Evolutionary conservation across 2,329 filamentous ascomycete genomes (phyloP).

Genomic region (Aspergillus texensis): DNA sequence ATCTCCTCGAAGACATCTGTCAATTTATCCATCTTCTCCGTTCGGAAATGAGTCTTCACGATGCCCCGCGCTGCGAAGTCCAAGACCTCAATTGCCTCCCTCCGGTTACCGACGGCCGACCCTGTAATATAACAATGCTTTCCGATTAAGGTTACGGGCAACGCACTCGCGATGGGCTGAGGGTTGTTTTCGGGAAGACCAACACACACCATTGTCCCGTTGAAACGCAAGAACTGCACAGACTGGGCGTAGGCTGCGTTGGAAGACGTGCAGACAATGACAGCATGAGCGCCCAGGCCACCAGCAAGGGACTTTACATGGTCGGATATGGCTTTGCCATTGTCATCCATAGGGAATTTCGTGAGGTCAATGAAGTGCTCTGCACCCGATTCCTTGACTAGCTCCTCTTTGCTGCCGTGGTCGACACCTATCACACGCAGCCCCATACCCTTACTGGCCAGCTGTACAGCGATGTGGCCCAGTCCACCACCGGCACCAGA

Average conservation of each 20-base stretch:
- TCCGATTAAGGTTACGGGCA: constrained; percentile 45
- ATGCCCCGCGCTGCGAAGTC: constrained; percentile 53
- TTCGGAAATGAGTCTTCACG: constrained; percentile 48
- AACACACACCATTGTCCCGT: constrained; percentile 56
- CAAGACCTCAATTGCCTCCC: constrained; percentile 53
- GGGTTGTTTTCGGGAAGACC: constrained; percentile 53
- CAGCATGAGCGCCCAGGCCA: constrained; percentile 63
- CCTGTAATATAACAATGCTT: constrained; percentile 53
- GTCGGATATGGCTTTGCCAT: constrained; percentile 52
- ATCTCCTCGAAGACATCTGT: constrained; percentile 51
- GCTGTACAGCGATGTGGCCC: constrained; percentile 66
- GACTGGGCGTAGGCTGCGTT: constrained; percentile 56
- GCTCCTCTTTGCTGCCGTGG: constrained; percentile 60
- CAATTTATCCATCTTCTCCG: constrained; percentile 53
- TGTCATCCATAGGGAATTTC: constrained; percentile 49
- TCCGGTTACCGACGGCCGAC: constrained; percentile 54
- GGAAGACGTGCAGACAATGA: constrained; percentile 58
- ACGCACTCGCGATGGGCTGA: constrained; percentile 49
- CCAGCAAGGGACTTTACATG: constrained; percentile 61
- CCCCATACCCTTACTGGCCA: constrained; percentile 63
- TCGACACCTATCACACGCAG: constrained; percentile 68
- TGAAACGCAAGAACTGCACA: constrained; percentile 51
- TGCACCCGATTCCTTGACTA: constrained; percentile 63
- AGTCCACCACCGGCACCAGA: constrained; percentile 64
- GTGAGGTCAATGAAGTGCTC: constrained; percentile 68